A percentile compares a stretch with the other conserved stretches of the same genome.
These are phyloP conservation scores for Leishmania guyanensis DNA, from an alignment of 208 protist genomes.

Conservation along the genomic window DNA sequence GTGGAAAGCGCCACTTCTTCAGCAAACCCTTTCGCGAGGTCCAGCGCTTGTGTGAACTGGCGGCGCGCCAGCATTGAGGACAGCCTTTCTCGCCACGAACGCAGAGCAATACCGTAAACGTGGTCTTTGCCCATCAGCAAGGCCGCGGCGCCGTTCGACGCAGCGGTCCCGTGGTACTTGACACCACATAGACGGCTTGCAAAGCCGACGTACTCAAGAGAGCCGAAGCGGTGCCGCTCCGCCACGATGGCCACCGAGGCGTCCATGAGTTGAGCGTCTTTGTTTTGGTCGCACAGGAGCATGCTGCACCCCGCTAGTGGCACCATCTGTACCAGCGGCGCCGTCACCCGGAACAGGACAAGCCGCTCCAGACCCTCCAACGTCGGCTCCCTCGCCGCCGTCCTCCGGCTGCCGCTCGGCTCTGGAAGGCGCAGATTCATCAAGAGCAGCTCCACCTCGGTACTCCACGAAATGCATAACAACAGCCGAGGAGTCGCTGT, in stretches of 20 bases:
- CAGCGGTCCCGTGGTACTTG: slow-evolving; percentile 43
- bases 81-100: slow-evolving; percentile 72
- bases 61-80: slow-evolving; percentile 46
- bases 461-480: slow-evolving; percentile 63
- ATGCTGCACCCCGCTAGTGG: slow-evolving; percentile 45
- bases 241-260: slow-evolving; percentile 52
- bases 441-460: slow-evolving; percentile 58
- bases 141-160: slow-evolving; percentile 31
- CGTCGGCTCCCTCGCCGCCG: slow-evolving; percentile 1
- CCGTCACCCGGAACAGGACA: slow-evolving; percentile 27
- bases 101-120: slow-evolving; percentile 49
- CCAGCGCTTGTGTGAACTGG: slow-evolving; percentile 56
- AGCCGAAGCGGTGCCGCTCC: slow-evolving; percentile 43
- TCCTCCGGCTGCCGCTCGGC: neutral
- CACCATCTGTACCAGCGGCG: slow-evolving; percentile 47
- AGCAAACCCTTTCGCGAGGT: slow-evolving; percentile 60
- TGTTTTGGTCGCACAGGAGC: slow-evolving; percentile 49
- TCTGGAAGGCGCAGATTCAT: slow-evolving; percentile 34
- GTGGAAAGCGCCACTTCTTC: slow-evolving; percentile 65
- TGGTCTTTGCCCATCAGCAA: slow-evolving; percentile 42
- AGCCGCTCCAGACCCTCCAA: slow-evolving; percentile 41
- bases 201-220: slow-evolving; percentile 46
- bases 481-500: slow-evolving; percentile 26
- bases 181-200: slow-evolving; percentile 30
- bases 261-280: slow-evolving; percentile 55